Percentiles rank a stretch among this genome's conserved stretches.
Conservation (phyloP, 177 flowering plant species). For the Vitis hybrid region DNA sequence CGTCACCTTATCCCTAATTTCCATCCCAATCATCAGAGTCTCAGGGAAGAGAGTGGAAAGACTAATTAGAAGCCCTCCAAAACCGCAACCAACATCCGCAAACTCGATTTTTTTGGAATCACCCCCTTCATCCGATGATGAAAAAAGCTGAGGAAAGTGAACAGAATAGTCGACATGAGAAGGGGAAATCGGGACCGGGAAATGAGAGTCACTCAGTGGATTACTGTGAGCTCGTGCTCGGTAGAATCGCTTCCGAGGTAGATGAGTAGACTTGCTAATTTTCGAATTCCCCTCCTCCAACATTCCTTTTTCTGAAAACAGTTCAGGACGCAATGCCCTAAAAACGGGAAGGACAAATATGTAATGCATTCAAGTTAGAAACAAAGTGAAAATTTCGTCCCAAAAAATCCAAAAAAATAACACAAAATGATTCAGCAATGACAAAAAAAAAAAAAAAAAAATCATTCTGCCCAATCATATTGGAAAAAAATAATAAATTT, state of each 20-base stretch:
- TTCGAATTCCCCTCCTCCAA: conserved; percentile 34
- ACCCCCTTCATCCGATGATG: conserved; percentile 27
- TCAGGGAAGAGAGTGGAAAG: conserved; percentile 83
- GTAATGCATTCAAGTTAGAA: too few species aligned
- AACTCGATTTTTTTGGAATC: conserved; percentile 52
- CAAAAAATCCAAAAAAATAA: too few species aligned
- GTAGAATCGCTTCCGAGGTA: conserved; percentile 91
- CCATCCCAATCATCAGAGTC: conserved; percentile 95
- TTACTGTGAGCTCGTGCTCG: conserved; percentile 96
- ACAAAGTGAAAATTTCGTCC: too few species aligned
- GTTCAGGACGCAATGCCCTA: not conserved
- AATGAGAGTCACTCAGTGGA: conserved; percentile 94
- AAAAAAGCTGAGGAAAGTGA: conserved; percentile 65
- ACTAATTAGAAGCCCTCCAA: conserved; percentile 84
- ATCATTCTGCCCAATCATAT: too few species aligned
- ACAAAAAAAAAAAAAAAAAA: too few species aligned
- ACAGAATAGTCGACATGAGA: conserved; percentile 58
- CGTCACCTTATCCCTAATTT: conserved; percentile 88
- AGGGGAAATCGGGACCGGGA: conserved; percentile 82
- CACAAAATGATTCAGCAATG: too few species aligned
- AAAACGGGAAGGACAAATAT: not conserved
- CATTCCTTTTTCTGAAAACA: conserved; percentile 22
- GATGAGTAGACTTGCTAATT: conserved; percentile 54
- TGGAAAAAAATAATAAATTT: too few species aligned
- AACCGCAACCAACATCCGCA: conserved; percentile 96